Evolutionary conservation across 2,329 filamentous ascomycete species (phyloP).

Genomic region (Colletotrichum godetiae): DNA sequence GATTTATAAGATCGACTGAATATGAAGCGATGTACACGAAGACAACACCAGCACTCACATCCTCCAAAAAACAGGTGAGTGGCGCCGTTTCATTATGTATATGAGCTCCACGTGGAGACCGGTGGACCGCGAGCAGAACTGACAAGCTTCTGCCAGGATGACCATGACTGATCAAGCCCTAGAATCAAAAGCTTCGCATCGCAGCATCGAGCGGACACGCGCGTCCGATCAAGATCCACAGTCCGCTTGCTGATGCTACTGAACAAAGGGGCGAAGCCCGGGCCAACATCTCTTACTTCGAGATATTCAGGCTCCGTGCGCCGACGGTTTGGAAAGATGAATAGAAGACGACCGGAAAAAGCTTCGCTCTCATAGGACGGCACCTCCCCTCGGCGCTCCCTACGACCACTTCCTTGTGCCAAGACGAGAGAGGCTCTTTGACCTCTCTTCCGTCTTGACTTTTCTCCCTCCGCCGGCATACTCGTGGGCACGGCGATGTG

Average conservation of each 20-base stretch:
- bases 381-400: not conserved
- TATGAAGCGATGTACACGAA: not conserved
- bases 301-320: slow-evolving; percentile 3
- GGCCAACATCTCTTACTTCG: not conserved
- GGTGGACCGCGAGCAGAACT: not conserved
- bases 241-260: not conserved
- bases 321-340: not conserved
- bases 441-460: slow-evolving; percentile 21
- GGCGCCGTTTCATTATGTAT: slow-evolving; percentile 18
- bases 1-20: slow-evolving; percentile 2
- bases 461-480: not conserved
- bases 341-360: not conserved
- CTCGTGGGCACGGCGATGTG: not conserved
- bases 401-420: not conserved
- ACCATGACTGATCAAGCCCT: not conserved
- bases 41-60: not conserved
- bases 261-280: not conserved
- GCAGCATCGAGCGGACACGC: not conserved
- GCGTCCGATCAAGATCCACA: slow-evolving; percentile 3
- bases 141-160: not conserved
- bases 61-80: not conserved
- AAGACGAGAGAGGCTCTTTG: slow-evolving; percentile 6
- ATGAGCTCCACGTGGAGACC: not conserved
- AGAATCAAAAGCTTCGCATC: not conserved
- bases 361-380: not conserved